phyloP scores from a whole-genome alignment of 441 rosid genomes.

The Croton laevigatus region DNA sequence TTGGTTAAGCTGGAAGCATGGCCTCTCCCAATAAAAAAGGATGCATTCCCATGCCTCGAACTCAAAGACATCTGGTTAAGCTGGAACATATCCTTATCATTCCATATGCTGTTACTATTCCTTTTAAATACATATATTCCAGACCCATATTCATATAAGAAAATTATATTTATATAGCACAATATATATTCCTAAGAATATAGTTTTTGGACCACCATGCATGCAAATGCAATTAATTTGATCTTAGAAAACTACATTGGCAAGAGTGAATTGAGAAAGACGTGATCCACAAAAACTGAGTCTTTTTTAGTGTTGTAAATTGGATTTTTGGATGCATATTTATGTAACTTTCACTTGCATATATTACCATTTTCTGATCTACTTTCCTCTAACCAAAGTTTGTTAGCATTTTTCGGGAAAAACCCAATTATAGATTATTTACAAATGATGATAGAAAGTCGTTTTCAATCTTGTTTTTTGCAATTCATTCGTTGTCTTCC shows the following conservation, averaged over 20 bases:
- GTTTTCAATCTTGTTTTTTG: background rate
- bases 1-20: too few relatives aligned
- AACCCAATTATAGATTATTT: background rate
- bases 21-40: too few relatives aligned
- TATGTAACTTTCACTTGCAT: background rate
- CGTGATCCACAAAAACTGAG: background rate
- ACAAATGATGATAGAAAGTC: background rate
- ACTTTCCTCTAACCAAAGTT: background rate
- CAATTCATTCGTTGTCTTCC: background rate
- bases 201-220: slow-evolving; percentile 1
- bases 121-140: too few relatives aligned
- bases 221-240: slow-evolving; percentile 3
- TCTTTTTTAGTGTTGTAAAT: too few relatives aligned
- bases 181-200: background rate
- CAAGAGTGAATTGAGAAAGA: background rate
- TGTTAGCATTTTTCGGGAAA: background rate
- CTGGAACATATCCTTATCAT: too few relatives aligned
- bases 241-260: background rate
- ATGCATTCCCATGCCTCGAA: too few relatives aligned
- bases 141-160: background rate
- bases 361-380: background rate
- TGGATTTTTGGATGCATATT: background rate
- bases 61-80: too few relatives aligned
- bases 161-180: background rate
- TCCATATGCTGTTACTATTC: too few relatives aligned